These are phyloP conservation scores for Aspergillus glaucus DNA, from an alignment of 2,329 filamentous ascomycete genomes.

Conservation along the genomic window DNA sequence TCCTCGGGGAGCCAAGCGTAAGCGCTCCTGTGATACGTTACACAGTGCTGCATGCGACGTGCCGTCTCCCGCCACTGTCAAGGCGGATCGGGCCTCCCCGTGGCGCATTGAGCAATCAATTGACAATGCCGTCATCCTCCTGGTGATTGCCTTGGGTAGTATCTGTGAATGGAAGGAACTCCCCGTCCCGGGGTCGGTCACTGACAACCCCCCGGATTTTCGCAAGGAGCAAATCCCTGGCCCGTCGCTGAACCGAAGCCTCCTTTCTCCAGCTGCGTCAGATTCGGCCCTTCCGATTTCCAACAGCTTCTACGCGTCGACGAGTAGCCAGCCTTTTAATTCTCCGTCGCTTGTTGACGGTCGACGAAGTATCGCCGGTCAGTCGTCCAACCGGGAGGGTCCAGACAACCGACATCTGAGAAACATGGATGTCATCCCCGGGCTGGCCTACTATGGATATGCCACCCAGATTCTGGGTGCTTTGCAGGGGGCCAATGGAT, in stretches of 20 bases:
- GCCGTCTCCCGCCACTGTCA: conserved; percentile 14
- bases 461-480: conserved; percentile 82
- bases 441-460: conserved; percentile 80
- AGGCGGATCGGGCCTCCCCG: conserved; percentile 6
- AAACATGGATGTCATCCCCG: conserved; percentile 82
- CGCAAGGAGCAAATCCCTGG: conserved; percentile 23
- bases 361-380: conserved; percentile 11
- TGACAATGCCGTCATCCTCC: conserved; percentile 71
- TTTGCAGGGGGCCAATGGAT: conserved; percentile 68
- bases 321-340: conserved; percentile 12
- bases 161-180: conserved; percentile 55
- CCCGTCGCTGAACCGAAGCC: conserved; percentile 13
- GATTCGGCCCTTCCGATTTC: conserved; percentile 18
- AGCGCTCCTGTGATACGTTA: conserved; percentile 30
- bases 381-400: conserved; percentile 9
- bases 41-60: conserved; percentile 18
- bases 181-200: conserved; percentile 51
- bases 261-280: conserved; percentile 23
- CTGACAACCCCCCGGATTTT: conserved; percentile 23
- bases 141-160: conserved; percentile 79
- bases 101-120: conserved; percentile 54
- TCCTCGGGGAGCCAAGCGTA: conserved; percentile 30
- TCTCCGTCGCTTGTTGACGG: conserved; percentile 12
- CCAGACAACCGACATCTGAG: conserved; percentile 29
- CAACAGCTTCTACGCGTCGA: conserved; percentile 14